Conservation (phyloP, 2,329 filamentous ascomycete species). For the Phaeosphaeria sp. region DNA sequence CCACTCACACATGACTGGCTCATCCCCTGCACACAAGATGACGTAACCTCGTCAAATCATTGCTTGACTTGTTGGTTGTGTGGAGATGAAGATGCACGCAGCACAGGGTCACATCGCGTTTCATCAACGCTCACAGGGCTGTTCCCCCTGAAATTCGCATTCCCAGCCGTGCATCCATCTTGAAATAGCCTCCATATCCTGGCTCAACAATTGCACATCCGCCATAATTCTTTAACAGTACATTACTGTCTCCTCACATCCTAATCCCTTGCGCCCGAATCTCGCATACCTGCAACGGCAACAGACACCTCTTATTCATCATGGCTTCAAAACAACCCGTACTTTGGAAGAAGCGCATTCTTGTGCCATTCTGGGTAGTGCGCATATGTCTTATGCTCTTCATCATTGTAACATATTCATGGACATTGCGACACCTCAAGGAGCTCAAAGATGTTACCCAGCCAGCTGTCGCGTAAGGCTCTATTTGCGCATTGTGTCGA, state of each 20-base stretch:
- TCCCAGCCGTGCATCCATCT: constrained; percentile 15
- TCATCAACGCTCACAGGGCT: constrained; percentile 22
- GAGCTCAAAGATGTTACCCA: constrained; percentile 22
- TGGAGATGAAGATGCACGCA: constrained; percentile 25
- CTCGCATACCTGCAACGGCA: background rate
- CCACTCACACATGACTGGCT: background rate
- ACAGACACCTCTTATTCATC: constrained; percentile 4
- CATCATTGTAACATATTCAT: constrained; percentile 36
- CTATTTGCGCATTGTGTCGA: background rate
- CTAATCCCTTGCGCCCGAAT: background rate
- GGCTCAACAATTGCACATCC: constrained; percentile 7
- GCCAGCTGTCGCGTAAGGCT: constrained; percentile 30
- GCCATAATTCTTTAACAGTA: constrained; percentile 2
- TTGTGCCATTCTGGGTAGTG: constrained; percentile 47
- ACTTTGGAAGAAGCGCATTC: constrained; percentile 47
- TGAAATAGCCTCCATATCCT: constrained; percentile 3
- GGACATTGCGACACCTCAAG: constrained; percentile 26
- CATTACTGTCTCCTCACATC: background rate
- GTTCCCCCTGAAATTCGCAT: constrained; percentile 28
- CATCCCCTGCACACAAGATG: background rate
- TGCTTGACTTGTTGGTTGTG: background rate
- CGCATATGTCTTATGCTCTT: constrained; percentile 43
- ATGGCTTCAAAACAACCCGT: constrained; percentile 29
- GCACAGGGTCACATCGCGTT: constrained; percentile 22
- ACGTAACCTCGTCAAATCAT: constrained; percentile 2